These are phyloP conservation scores for Arthromyces matolae DNA, from an alignment of 768 basidiomycete genomes.

Conservation along the genomic window DNA sequence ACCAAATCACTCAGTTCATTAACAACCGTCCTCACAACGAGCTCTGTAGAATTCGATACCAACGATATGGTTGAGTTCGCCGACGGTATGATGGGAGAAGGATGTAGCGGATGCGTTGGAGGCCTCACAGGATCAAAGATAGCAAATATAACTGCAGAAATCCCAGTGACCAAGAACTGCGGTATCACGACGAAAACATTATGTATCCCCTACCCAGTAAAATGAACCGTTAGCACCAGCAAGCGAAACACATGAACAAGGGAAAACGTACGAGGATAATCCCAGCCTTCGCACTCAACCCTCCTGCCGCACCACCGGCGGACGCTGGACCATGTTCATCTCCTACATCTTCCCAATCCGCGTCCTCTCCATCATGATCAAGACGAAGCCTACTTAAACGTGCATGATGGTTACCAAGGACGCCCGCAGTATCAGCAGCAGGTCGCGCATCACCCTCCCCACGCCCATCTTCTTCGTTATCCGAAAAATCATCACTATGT, in stretches of 20 bases:
- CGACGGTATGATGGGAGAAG: too few relatives aligned
- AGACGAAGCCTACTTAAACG: slow-evolving; percentile 48
- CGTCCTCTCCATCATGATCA: slow-evolving; percentile 19
- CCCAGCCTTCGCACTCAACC: slow-evolving; percentile 80
- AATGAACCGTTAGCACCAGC: slow-evolving; percentile 1
- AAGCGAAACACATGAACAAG: background rate
- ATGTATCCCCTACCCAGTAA: slow-evolving; percentile 75
- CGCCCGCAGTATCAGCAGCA: background rate
- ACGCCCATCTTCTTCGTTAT: slow-evolving; percentile 7
- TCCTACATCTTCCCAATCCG: slow-evolving; percentile 26
- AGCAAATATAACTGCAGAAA: slow-evolving; percentile 84
- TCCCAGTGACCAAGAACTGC: slow-evolving; percentile 87
- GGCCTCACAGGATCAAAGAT: slow-evolving; percentile 67
- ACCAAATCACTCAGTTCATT: slow-evolving; percentile 9
- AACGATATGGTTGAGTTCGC: slow-evolving; percentile 1
- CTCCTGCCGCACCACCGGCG: background rate
- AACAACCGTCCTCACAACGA: background rate
- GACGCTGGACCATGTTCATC: background rate
- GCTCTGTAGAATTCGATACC: slow-evolving; percentile 8
- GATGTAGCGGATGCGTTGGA: slow-evolving; percentile 12
- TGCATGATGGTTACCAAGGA: slow-evolving; percentile 44
- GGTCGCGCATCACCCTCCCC: slow-evolving; percentile 11
- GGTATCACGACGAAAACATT: slow-evolving; percentile 93
- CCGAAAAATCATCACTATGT: slow-evolving; percentile 1
- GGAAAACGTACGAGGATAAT: slow-evolving; percentile 66